These are phyloP conservation scores for Metschnikowia peoriensis DNA, from an alignment of 805 yeast species.

Conservation along the genomic window DNA sequence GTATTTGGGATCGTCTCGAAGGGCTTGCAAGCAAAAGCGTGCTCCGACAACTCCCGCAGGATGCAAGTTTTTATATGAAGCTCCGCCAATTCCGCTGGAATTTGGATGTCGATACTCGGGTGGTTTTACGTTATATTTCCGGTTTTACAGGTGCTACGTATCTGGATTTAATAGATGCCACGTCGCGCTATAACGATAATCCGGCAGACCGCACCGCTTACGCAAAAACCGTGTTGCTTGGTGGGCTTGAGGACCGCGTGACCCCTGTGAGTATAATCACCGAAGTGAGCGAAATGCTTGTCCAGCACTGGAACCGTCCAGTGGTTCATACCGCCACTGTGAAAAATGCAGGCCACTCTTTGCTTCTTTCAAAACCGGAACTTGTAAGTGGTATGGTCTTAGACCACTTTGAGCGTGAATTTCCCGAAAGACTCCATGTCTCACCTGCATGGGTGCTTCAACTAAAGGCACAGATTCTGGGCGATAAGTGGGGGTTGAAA, in stretches of 20 bases:
- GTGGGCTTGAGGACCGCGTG: slow-evolving; percentile 57
- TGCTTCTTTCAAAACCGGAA: slow-evolving; percentile 63
- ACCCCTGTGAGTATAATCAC: slow-evolving; percentile 47
- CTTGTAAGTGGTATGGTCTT: slow-evolving; percentile 58
- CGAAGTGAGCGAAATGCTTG: slow-evolving; percentile 27
- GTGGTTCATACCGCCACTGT: slow-evolving; percentile 37
- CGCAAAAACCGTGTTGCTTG: slow-evolving; percentile 52
- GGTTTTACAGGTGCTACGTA: slow-evolving; percentile 47
- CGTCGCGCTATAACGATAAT: slow-evolving; percentile 35
- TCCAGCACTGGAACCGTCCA: slow-evolving; percentile 21
- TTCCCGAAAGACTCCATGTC: slow-evolving; percentile 50
- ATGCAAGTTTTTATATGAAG: slow-evolving; percentile 38
- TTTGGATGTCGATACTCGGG: slow-evolving; percentile 54
- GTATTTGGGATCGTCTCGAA: slow-evolving; percentile 59
- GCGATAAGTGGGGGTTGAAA: slow-evolving; percentile 78
- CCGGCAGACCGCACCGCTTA: slow-evolving; percentile 28
- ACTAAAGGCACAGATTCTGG: slow-evolving; percentile 58
- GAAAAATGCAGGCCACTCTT: slow-evolving; percentile 60
- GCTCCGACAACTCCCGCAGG: slow-evolving; percentile 44
- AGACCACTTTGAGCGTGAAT: slow-evolving; percentile 50
- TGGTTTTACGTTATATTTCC: slow-evolving; percentile 51
- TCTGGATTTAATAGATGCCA: slow-evolving; percentile 44
- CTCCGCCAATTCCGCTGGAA: slow-evolving; percentile 69
- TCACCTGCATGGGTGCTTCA: slow-evolving; percentile 71
- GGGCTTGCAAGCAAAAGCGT: slow-evolving; percentile 64